A percentile compares a stretch with the other conserved stretches of the same genome.
These are phyloP conservation scores for Russula sp. DNA, from an alignment of 768 basidiomycete species.

Conservation along the genomic window DNA sequence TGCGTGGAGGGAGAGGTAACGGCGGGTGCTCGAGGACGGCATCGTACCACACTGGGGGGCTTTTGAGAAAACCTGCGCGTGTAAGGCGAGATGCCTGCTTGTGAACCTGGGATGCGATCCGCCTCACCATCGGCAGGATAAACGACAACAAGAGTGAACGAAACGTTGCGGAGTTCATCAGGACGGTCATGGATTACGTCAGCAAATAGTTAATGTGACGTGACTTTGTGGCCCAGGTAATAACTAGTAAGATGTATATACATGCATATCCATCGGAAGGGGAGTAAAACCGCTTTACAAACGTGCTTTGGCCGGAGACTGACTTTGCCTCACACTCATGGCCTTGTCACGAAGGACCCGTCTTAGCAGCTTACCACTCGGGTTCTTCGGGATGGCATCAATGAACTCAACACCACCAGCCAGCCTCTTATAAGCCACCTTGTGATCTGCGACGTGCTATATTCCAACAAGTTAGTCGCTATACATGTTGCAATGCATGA, in stretches of 20 bases:
- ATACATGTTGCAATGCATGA: background rate
- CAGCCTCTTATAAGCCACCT: slow-evolving; percentile 32
- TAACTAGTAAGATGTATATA: no score
- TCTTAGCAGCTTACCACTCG: slow-evolving; percentile 29
- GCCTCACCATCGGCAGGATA: slow-evolving; percentile 52
- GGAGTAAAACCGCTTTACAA: background rate
- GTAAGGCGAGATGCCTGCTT: slow-evolving; percentile 78
- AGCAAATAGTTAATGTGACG: background rate
- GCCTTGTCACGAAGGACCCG: slow-evolving; percentile 26
- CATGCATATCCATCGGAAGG: no score
- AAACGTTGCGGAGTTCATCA: no score
- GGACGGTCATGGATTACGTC: slow-evolving; percentile 1
- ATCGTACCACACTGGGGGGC: slow-evolving; percentile 75
- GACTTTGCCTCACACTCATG: slow-evolving; percentile 10
- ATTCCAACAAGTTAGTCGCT: background rate
- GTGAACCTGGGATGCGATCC: slow-evolving; percentile 84
- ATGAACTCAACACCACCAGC: slow-evolving; percentile 34
- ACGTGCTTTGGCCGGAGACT: background rate
- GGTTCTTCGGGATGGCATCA: slow-evolving; percentile 30
- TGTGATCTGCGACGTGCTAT: slow-evolving; percentile 29
- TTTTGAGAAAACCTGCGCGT: slow-evolving; percentile 51
- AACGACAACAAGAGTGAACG: background rate
- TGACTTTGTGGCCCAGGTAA: no score
- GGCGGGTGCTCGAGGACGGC: slow-evolving; percentile 87
- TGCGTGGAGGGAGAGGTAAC: slow-evolving; percentile 72